Percentiles rank a stretch among this genome's conserved stretches.
Evolutionary conservation across 306 rosid genomes (phyloP).

Genomic region (Senna siamea): DNA sequence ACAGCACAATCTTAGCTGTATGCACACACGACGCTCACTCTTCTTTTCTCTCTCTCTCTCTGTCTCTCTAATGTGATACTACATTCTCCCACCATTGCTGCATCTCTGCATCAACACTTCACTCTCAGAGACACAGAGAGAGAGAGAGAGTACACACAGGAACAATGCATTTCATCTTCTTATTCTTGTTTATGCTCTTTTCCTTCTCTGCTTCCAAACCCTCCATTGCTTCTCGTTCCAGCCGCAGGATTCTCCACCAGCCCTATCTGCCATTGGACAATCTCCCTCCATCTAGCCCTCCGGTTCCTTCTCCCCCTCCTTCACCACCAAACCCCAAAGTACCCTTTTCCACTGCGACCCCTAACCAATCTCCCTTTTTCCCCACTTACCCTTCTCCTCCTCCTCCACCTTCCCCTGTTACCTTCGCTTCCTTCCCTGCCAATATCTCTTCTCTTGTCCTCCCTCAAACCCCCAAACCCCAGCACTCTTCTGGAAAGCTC

Average conservation of each 20-base stretch:
- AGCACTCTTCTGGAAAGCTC: slow-evolving; percentile 50
- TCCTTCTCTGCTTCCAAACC: not conserved
- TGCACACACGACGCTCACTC: slow-evolving; percentile 33
- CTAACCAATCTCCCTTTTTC: slow-evolving; percentile 66
- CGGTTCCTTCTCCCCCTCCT: slow-evolving; percentile 35
- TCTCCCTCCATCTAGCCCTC: slow-evolving; percentile 48
- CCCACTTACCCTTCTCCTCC: slow-evolving; percentile 70
- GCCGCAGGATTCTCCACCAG: slow-evolving; percentile 72
- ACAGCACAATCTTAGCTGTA: slow-evolving; percentile 93
- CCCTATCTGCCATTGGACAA: slow-evolving; percentile 52
- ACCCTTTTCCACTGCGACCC: slow-evolving; percentile 68
- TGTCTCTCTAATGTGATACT: not conserved
- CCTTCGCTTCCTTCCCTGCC: slow-evolving; percentile 84
- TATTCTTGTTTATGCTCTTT: slow-evolving; percentile 42
- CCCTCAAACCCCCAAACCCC: slow-evolving; percentile 53
- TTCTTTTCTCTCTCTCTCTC: slow-evolving; percentile 8
- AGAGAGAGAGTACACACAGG: not conserved
- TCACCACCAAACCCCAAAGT: slow-evolving; percentile 47
- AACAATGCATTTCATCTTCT: slow-evolving; percentile 52
- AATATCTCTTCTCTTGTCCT: slow-evolving; percentile 84
- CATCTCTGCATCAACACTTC: not conserved
- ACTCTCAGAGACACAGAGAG: not conserved
- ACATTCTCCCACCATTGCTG: not conserved
- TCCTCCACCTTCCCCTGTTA: slow-evolving; percentile 70
- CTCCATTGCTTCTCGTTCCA: not conserved